Evolutionary conservation across 2,329 filamentous ascomycete species (phyloP), one percentile per base, ranked within the genome.

Genomic region (Fusarium multiceps): DNA sequence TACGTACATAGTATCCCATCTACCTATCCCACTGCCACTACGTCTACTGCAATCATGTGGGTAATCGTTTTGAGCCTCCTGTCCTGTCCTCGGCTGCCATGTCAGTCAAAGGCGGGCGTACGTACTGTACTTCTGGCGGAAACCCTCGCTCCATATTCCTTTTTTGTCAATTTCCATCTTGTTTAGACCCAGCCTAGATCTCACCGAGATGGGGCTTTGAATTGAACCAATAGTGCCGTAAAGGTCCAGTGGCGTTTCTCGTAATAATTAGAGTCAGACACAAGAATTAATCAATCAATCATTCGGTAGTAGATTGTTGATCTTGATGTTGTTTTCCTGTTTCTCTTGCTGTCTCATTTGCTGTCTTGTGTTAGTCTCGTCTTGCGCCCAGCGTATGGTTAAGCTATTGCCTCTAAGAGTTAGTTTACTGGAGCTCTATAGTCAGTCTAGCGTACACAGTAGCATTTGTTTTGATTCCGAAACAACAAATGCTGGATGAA

Each of bases 381-480:
- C 54, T 68, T 28, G 50, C 63, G 63, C 64, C 45, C 40, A 45
- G 21, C 21, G 46, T 53, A 61, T 53, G 21, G 34, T 23, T 43
- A 58, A 46, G 61, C 45, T 47, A 47, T 27, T 47, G 18, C 45
- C 45, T 28, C 30, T 50, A 42, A 64, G 61, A 58, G 34, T 32
- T 64, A 63, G 59, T 43, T 54, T 54, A 57, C 23, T 30, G 42
- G 54, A 55, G 55, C 41, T 56, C 27, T 20, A 55, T 37, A 37
- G 34, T 37, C 41, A 30, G 51, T 46, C 28, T 61, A 43, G 56
- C 18, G 45, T 47, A 28, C 4, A 47, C 49, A 55, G 66, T 48
- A 64, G 40, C 12, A 63, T 45, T 54, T 59, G 67, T 71, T 68
- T 71, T 68, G 67, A 55, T 59, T 68, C 49, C 59, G 63, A 70